phyloP scores from a whole-genome alignment of 164 flowering plant species.

The Euptelea pleiosperma region DNA sequence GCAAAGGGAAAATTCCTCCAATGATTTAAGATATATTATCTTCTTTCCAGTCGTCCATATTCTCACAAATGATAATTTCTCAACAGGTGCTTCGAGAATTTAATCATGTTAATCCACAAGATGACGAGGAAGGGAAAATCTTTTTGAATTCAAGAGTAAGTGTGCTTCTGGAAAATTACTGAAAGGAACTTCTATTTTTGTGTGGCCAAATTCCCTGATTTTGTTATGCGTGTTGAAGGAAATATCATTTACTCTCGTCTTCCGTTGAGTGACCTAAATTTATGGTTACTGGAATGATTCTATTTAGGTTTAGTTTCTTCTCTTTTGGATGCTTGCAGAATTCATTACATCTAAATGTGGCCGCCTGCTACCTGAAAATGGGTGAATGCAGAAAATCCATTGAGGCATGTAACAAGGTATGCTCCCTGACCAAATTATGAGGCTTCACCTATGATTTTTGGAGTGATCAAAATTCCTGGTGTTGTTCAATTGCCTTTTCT shows the following conservation, averaged over 20 bases:
- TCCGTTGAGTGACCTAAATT: neutral
- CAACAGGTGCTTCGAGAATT: slow-evolving; percentile 88
- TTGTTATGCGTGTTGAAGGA: neutral
- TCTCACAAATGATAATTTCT: slow-evolving; percentile 15
- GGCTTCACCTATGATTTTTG: neutral
- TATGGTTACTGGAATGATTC: neutral
- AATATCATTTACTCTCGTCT: neutral
- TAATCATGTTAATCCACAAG: slow-evolving; percentile 96
- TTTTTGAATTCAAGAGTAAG: slow-evolving; percentile 76
- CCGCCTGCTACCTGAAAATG: slow-evolving; percentile 90
- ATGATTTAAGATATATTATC: no score
- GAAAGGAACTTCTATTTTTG: neutral
- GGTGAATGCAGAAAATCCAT: slow-evolving; percentile 88
- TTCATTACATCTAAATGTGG: slow-evolving; percentile 79
- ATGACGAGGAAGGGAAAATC: slow-evolving; percentile 91
- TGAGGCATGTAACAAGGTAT: slow-evolving; percentile 91
- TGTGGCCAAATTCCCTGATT: neutral
- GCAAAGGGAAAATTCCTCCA: neutral
- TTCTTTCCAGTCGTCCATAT: no score
- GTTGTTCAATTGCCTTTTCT: no score
- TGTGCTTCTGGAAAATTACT: neutral
- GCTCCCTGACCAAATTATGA: neutral
- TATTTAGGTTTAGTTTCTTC: neutral
- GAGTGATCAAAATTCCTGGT: neutral
- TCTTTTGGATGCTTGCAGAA: slow-evolving; percentile 51